phyloP scores from a whole-genome alignment of 1,139 yeast species.

The Hansenula anomala region DNA sequence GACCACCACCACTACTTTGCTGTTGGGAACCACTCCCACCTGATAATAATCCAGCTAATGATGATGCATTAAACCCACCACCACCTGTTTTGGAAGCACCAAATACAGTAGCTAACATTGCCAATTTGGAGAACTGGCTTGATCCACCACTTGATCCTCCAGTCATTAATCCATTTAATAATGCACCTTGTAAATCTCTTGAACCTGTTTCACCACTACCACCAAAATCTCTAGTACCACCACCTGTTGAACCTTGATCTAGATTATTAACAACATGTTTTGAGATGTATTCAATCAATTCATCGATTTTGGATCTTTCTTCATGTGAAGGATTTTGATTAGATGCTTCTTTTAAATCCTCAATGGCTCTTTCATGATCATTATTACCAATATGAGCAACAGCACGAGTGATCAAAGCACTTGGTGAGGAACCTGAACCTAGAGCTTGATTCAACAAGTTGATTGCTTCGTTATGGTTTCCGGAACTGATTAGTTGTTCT shows the following conservation, averaged over 20 bases:
- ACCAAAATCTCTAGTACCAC: slow-evolving; percentile 13
- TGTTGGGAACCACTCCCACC: slow-evolving; percentile 6
- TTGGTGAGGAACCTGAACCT: slow-evolving; percentile 12
- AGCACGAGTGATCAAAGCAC: slow-evolving; percentile 19
- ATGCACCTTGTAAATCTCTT: slow-evolving; percentile 14
- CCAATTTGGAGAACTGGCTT: slow-evolving; percentile 13
- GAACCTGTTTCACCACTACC: slow-evolving; percentile 12
- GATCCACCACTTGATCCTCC: slow-evolving; percentile 14
- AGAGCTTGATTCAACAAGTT: slow-evolving; percentile 8
- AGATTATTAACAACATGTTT: slow-evolving; percentile 18
- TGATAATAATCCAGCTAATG: slow-evolving; percentile 14
- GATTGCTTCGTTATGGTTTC: slow-evolving; percentile 13
- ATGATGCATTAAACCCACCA: slow-evolving; percentile 12
- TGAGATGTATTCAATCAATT: slow-evolving; percentile 15
- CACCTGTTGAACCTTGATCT: slow-evolving; percentile 1
- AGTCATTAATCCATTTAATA: slow-evolving; percentile 16
- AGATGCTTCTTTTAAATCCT: slow-evolving; percentile 18
- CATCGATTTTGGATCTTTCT: slow-evolving; percentile 15
- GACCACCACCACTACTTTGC: slow-evolving; percentile 5
- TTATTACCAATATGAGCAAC: slow-evolving; percentile 11
- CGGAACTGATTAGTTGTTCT: slow-evolving; percentile 11
- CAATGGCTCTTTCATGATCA: slow-evolving; percentile 16
- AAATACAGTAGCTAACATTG: slow-evolving; percentile 13
- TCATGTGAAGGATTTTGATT: slow-evolving; percentile 14
- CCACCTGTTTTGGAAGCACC: slow-evolving; percentile 7